Percentiles rank a stretch among this genome's conserved stretches.
Conservation (phyloP, 2,329 filamentous ascomycete genomes). For the Paecilomyces formosus region DNA sequence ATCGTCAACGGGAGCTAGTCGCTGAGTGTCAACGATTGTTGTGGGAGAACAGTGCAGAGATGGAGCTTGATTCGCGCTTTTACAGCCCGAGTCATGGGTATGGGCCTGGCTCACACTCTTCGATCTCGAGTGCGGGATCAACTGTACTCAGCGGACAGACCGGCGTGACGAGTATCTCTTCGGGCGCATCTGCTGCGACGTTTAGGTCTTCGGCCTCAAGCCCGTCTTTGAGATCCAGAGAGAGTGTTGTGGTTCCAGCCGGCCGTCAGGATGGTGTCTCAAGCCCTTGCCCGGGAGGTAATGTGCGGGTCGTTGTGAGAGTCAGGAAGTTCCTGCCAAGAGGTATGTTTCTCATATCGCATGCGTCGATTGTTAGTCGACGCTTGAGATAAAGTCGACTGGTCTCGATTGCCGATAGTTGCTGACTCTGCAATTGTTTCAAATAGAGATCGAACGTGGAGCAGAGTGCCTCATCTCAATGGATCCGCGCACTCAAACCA, state of each 20-base stretch:
- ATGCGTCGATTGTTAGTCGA: constrained; percentile 1
- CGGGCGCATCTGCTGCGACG: constrained; percentile 26
- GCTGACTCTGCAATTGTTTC: constrained; percentile 16
- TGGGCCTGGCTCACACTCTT: constrained; percentile 27
- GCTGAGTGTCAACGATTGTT: constrained; percentile 32
- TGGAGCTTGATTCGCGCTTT: constrained; percentile 35
- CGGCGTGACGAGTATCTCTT: constrained; percentile 27
- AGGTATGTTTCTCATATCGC: constrained; percentile 46
- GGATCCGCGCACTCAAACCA: constrained; percentile 80
- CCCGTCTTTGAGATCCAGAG: constrained; percentile 66
- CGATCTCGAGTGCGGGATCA: constrained; percentile 22
- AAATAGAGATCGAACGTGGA: constrained; percentile 67
- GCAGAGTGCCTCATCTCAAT: constrained; percentile 85
- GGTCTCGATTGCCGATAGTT: neutral
- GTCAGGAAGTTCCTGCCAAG: constrained; percentile 71
- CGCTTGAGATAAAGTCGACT: neutral
- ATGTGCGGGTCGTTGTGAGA: constrained; percentile 75
- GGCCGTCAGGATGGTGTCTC: constrained; percentile 37
- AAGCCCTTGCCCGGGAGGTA: constrained; percentile 57
- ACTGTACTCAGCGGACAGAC: constrained; percentile 29
- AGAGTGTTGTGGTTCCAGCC: constrained; percentile 53
- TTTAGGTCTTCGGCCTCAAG: constrained; percentile 63
- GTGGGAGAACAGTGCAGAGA: constrained; percentile 27
- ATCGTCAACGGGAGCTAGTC: constrained; percentile 33
- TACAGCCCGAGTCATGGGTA: constrained; percentile 14